Evolutionary conservation across 2,329 filamentous ascomycete species (phyloP), one percentile per base, ranked within the genome.

Genomic region (Hymenotorrendiella dingleyae): DNA sequence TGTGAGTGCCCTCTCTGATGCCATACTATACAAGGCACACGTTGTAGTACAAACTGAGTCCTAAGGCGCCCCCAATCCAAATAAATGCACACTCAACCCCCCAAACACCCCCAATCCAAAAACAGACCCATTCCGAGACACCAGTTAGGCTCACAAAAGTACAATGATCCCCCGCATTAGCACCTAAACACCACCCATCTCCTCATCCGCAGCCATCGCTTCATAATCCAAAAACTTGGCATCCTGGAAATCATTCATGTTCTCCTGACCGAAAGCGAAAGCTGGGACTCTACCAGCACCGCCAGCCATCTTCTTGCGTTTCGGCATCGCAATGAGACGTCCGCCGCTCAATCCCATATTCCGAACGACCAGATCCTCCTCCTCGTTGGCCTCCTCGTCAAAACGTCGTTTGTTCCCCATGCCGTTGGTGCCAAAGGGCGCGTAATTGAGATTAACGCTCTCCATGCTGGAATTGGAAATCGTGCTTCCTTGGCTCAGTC

Each of bases 171-270:
- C n/a, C n/a, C n/a, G n/a, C n/a, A n/a, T n/a, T n/a, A n/a, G n/a
- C n/a, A n/a, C n/a, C n/a, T n/a, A 56, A 49, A 54, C 48, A 35
- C 57, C 58, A 42, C 50, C 50, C 59, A 61, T 61, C 46, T 59
- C 54, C n/a, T 57, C 51, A 38, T 61, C 59, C 17, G 27, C 44
- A 32, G 30, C 35, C 14, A 42, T 38, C 12, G 51, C 27, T 6
- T 43, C 47, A 52, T 61, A 67, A 43, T 78, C 76, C 40, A 82
- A 60, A 46, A 88, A 88, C 1, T 75, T 70, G 0, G 83, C 83
- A 45, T 88, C 84, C 44, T 74, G 80, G 59, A 87, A 87, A 58
- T 87, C 52, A 30, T 42, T 49, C 43, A 9, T 29, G 49, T 74
- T 76, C 56, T 77, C 72, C 56, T 77, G 71, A 2, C 44, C 46